Evolutionary conservation across 306 rosid species (phyloP).

Genomic region (Casuarina cunninghamiana): DNA sequence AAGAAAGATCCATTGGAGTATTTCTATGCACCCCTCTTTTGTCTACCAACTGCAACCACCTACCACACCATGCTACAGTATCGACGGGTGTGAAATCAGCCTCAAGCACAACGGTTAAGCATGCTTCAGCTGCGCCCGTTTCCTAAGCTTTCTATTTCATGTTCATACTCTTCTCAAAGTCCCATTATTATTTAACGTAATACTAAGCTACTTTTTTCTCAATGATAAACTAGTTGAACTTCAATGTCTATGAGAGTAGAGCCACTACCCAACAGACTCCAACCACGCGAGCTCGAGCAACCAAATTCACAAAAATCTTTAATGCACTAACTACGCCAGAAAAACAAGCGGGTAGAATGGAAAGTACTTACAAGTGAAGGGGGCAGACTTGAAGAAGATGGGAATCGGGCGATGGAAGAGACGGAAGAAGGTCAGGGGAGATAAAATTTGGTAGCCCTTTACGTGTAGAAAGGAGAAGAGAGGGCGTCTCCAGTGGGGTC

Average conservation of each 20-base stretch:
- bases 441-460: constrained; percentile 79
- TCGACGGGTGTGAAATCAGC: neutral
- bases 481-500: constrained; percentile 63
- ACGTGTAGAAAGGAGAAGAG: constrained; percentile 78
- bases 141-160: no score
- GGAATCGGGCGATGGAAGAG: constrained; percentile 92
- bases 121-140: neutral
- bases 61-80: neutral
- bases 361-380: constrained; percentile 70
- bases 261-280: neutral
- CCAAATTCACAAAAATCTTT: constrained; percentile 20
- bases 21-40: neutral
- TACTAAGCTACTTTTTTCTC: neutral
- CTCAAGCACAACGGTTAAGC: no score
- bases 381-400: constrained; percentile 80
- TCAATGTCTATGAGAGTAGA: neutral
- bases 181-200: neutral
- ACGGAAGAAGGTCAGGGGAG: constrained; percentile 77
- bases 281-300: neutral
- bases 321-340: neutral
- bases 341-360: neutral
- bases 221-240: neutral
- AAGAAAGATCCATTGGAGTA: neutral
- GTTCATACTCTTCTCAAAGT: neutral
- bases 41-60: neutral